Conservation (phyloP, 108 stramenopile genomes). For the Mediolabrus comicus region DNA sequence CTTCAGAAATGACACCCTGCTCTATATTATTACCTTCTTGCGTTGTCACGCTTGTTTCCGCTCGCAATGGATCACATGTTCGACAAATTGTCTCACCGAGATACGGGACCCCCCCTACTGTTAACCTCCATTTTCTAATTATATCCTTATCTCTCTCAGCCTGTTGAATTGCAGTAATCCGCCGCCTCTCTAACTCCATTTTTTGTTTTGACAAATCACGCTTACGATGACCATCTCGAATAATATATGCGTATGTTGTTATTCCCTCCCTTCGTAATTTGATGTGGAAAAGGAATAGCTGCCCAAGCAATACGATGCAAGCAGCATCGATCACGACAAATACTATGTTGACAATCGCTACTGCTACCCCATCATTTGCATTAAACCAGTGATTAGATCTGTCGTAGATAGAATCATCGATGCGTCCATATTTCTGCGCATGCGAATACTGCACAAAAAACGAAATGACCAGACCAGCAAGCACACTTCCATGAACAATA, state of each 20-base stretch:
- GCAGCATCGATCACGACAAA: constrained; percentile 54
- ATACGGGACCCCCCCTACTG: constrained; percentile 19
- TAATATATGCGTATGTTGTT: constrained; percentile 90
- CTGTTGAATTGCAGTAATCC: constrained; percentile 29
- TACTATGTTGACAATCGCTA: constrained; percentile 44
- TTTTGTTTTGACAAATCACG: constrained; percentile 45
- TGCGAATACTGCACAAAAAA: constrained; percentile 36
- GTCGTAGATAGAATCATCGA: constrained; percentile 5
- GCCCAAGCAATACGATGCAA: constrained; percentile 51
- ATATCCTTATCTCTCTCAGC: constrained; percentile 20
- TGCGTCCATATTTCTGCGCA: not conserved
- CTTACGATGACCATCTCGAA: constrained; percentile 56
- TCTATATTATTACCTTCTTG: too few species aligned
- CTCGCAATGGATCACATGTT: constrained; percentile 27
- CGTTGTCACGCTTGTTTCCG: constrained; percentile 4
- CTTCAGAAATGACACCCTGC: not conserved
- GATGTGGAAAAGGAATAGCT: constrained; percentile 81
- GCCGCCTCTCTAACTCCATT: constrained; percentile 40
- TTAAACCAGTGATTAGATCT: constrained; percentile 60
- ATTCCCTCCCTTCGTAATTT: constrained; percentile 59
- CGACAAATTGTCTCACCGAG: constrained; percentile 26
- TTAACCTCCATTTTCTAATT: constrained; percentile 20
- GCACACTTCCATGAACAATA: constrained; percentile 11
- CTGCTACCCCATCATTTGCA: constrained; percentile 15
- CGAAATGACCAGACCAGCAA: constrained; percentile 42